Evolutionary conservation across 2,329 filamentous ascomycete genomes (phyloP).

Genomic region (Trichoderma arundinaceum): DNA sequence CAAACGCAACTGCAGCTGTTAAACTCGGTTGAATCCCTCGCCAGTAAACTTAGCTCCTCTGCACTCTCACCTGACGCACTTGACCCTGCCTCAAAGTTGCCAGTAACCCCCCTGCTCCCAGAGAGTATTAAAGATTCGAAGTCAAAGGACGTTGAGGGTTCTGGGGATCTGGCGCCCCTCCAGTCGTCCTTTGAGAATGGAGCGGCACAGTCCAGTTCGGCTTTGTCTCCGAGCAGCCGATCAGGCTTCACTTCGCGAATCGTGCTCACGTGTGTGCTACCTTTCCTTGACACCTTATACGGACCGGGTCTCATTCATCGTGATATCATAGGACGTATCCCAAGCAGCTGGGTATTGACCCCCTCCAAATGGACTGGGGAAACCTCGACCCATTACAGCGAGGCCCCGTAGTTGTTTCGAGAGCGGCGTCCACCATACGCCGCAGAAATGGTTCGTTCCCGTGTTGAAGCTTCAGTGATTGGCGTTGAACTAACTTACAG

Average conservation of each 20-base stretch:
- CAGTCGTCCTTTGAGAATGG: conserved; percentile 16
- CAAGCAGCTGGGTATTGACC: conserved; percentile 90
- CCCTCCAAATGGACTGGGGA: conserved; percentile 88
- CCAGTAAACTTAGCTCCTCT: conserved; percentile 40
- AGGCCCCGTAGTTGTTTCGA: conserved; percentile 87
- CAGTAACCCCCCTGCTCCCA: conserved; percentile 3
- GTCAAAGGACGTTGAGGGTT: background rate
- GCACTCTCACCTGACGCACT: conserved; percentile 24
- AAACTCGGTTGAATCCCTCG: conserved; percentile 49
- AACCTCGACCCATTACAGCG: conserved; percentile 73
- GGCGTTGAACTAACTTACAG: conserved; percentile 4
- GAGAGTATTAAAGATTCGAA: conserved; percentile 6
- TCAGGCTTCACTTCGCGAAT: conserved; percentile 60
- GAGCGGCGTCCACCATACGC: conserved; percentile 75
- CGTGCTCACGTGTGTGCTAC: conserved; percentile 55
- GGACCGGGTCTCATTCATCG: background rate
- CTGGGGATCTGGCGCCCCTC: background rate
- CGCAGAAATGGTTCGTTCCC: conserved; percentile 73
- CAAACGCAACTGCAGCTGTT: conserved; percentile 50
- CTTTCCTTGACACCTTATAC: conserved; percentile 18
- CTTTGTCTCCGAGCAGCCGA: conserved; percentile 46
- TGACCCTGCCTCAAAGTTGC: conserved; percentile 23
- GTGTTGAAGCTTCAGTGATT: background rate
- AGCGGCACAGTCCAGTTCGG: conserved; percentile 8
- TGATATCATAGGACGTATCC: conserved; percentile 72